Percentiles rank a stretch among this genome's conserved stretches.
phyloP scores from a whole-genome alignment of 345 rosid genomes.

The Boechera divaricarpa region DNA sequence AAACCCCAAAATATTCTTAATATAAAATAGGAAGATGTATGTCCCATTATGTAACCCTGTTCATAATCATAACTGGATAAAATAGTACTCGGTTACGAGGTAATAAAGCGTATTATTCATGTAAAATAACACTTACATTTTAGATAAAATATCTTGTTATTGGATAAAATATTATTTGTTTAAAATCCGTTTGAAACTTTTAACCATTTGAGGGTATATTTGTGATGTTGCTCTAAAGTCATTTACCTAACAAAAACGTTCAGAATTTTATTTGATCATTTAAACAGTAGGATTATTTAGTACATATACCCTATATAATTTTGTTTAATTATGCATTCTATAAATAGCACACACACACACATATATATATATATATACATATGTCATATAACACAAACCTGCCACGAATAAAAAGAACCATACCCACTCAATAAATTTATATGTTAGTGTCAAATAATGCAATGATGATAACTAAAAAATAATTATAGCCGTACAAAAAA shows the following conservation, averaged over 20 bases:
- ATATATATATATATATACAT: too few relatives aligned
- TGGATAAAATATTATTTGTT: too few relatives aligned
- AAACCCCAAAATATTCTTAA: neutral
- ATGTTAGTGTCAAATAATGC: conserved; percentile 34
- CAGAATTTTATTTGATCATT: too few relatives aligned
- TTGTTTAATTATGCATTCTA: neutral
- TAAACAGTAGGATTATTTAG: too few relatives aligned
- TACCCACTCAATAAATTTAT: conserved; percentile 15
- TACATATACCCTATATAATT: too few relatives aligned
- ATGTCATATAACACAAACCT: conserved; percentile 5
- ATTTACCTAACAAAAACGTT: neutral
- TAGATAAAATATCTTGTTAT: too few relatives aligned
- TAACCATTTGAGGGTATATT: too few relatives aligned
- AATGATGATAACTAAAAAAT: conserved; percentile 18
- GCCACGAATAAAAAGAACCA: conserved; percentile 12
- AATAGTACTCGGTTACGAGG: too few relatives aligned
- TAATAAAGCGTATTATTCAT: too few relatives aligned
- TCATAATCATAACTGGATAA: neutral
- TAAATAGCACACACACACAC: too few relatives aligned
- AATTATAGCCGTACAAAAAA: neutral
- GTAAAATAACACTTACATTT: neutral
- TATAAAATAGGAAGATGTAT: neutral
- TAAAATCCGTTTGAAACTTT: too few relatives aligned
- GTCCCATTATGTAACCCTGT: neutral
- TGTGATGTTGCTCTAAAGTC: neutral